These are phyloP conservation scores for Dendrocalamus sinicus DNA, from an alignment of 176 grass and related monocot species.

Conservation along the genomic window DNA sequence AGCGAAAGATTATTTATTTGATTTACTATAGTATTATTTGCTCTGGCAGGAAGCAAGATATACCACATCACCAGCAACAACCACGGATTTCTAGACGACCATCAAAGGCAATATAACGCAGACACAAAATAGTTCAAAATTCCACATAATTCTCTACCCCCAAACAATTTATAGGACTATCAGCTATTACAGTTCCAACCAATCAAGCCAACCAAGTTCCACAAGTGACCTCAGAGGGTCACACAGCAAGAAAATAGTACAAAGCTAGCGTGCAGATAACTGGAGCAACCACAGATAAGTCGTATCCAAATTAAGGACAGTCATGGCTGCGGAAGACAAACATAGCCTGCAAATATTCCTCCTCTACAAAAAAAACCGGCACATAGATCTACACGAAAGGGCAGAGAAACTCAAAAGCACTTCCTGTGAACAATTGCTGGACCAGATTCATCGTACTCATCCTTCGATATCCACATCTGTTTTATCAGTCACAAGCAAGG, in stretches of 20 bases:
- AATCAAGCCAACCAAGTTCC: neutral
- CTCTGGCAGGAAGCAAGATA: neutral
- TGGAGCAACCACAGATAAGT: neutral
- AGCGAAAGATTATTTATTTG: neutral
- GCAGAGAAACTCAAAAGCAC: conserved; percentile 27
- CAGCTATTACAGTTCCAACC: neutral
- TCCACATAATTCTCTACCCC: neutral
- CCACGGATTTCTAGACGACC: neutral
- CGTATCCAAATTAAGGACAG: neutral
- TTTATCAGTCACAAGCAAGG: neutral
- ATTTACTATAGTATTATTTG: neutral
- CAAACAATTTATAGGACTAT: neutral
- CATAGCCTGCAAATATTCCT: neutral
- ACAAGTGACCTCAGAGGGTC: neutral
- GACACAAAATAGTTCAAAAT: neutral
- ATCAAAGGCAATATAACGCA: neutral
- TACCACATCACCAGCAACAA: neutral
- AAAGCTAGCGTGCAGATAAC: neutral
- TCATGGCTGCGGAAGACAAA: neutral
- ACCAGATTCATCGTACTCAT: conserved; percentile 39
- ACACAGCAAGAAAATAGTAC: neutral
- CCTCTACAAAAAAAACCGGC: neutral
- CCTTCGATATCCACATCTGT: conserved; percentile 60
- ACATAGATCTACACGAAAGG: neutral
- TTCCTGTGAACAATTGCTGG: conserved; percentile 51